Percentiles rank a stretch among this genome's conserved stretches.
Conservation (phyloP, 2,329 filamentous ascomycete species). For the Colletotrichum godetiae region DNA sequence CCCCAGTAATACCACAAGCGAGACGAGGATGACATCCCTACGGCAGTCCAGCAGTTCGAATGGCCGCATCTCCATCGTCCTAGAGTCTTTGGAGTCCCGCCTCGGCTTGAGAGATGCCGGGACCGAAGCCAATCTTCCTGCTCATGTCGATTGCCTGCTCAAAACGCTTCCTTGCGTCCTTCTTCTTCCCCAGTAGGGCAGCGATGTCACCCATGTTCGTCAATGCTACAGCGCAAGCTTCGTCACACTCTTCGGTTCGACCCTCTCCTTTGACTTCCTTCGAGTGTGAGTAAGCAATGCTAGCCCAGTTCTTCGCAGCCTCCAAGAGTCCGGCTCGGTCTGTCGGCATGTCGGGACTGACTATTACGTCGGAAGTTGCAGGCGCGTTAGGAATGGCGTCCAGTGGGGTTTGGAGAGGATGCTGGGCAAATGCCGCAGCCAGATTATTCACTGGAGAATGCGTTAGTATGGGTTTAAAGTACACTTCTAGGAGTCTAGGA, state of each 20-base stretch:
- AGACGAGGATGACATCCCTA: background rate
- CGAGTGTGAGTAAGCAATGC: slow-evolving; percentile 78
- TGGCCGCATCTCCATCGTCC: background rate
- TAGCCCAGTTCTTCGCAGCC: slow-evolving; percentile 81
- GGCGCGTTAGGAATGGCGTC: slow-evolving; percentile 24
- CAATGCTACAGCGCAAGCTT: slow-evolving; percentile 84
- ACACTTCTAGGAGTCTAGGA: slow-evolving; percentile 1
- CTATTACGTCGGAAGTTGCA: slow-evolving; percentile 16
- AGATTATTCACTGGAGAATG: slow-evolving; percentile 78
- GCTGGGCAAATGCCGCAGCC: slow-evolving; percentile 78
- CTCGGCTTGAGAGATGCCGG: slow-evolving; percentile 64
- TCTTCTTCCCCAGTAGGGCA: slow-evolving; percentile 74
- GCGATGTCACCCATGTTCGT: slow-evolving; percentile 89
- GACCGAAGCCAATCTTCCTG: slow-evolving; percentile 61
- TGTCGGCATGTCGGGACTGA: slow-evolving; percentile 43
- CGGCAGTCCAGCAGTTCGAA: background rate
- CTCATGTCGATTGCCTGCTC: slow-evolving; percentile 74
- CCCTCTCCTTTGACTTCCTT: slow-evolving; percentile 72
- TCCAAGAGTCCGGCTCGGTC: slow-evolving; percentile 73
- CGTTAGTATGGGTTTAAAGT: slow-evolving; percentile 21
- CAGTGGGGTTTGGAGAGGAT: slow-evolving; percentile 54
- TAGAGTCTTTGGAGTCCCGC: slow-evolving; percentile 53
- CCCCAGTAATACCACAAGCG: background rate
- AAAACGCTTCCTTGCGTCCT: slow-evolving; percentile 76
- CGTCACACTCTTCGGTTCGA: slow-evolving; percentile 82